phyloP scores from a whole-genome alignment of 495 filamentous ascomycete species.

The Trichoderma asperelloides region DNA sequence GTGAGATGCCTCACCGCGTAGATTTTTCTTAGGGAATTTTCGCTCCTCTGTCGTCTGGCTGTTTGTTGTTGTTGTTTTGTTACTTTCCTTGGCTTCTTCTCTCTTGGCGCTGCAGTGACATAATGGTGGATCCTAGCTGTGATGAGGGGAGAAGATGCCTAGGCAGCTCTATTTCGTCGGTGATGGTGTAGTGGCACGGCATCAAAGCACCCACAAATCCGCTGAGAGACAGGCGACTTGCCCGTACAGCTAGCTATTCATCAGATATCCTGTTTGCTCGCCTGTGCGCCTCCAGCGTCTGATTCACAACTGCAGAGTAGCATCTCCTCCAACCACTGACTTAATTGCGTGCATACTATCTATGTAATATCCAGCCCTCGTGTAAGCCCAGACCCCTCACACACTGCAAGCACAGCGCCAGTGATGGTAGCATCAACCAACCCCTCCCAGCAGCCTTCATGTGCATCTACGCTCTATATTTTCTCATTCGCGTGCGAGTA shows the following conservation, averaged over 20 bases:
- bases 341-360: neutral
- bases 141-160: neutral
- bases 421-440: neutral
- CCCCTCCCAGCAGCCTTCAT: neutral
- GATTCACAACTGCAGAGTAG: neutral
- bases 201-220: too few species aligned
- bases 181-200: neutral
- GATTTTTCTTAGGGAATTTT: neutral
- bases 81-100: neutral
- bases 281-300: neutral
- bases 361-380: neutral
- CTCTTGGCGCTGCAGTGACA: slow-evolving; percentile 6
- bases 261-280: too few species aligned
- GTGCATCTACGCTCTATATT: neutral
- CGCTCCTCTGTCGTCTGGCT: neutral
- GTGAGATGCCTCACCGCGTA: slow-evolving; percentile 5
- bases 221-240: too few species aligned
- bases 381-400: neutral
- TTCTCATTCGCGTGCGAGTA: neutral
- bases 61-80: neutral
- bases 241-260: too few species aligned
- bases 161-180: neutral
- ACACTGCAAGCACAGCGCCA: neutral
- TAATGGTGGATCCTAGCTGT: neutral
- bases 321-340: neutral